phyloP scores from a whole-genome alignment of 768 basidiomycete species.

The Xerocomus brunneocitrinus region DNA sequence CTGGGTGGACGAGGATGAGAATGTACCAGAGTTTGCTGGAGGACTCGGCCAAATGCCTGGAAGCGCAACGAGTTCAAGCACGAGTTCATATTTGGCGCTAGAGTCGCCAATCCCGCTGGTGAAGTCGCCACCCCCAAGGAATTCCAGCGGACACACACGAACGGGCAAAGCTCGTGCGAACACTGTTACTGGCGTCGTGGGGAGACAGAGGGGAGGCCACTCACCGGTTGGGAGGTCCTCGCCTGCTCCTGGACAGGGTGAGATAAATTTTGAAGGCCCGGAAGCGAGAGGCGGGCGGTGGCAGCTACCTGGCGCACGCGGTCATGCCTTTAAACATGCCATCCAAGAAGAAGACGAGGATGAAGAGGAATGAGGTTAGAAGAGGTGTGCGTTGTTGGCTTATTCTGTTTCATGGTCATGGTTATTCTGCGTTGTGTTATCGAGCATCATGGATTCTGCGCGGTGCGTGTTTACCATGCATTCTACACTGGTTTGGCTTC shows the following conservation, averaged over 20 bases:
- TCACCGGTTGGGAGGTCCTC: slow-evolving; percentile 59
- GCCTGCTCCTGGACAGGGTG: slow-evolving; percentile 47
- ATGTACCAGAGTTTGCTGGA: slow-evolving; percentile 64
- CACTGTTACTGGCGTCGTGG: slow-evolving; percentile 24
- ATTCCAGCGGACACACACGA: slow-evolving; percentile 39
- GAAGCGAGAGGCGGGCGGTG: slow-evolving; percentile 56
- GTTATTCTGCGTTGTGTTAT: slow-evolving; percentile 10
- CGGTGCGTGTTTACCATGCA: slow-evolving; percentile 3
- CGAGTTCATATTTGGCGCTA: slow-evolving; percentile 22
- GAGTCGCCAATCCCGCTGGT: slow-evolving; percentile 42
- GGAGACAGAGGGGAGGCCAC: slow-evolving; percentile 47
- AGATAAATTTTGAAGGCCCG: slow-evolving; percentile 42
- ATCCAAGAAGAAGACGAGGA: slow-evolving; percentile 87
- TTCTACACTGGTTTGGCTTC: slow-evolving; percentile 1
- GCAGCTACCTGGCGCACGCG: slow-evolving; percentile 65
- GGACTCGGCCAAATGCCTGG: slow-evolving; percentile 62
- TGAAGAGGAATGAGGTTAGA: slow-evolving; percentile 53
- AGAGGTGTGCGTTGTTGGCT: slow-evolving; percentile 5
- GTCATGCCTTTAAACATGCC: slow-evolving; percentile 62
- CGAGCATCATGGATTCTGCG: slow-evolving; percentile 9
- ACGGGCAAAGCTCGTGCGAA: slow-evolving; percentile 27
- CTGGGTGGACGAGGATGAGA: slow-evolving; percentile 88
- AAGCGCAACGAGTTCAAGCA: slow-evolving; percentile 24
- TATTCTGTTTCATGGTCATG: slow-evolving; percentile 4
- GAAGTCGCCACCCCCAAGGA: slow-evolving; percentile 47